phyloP scores from a whole-genome alignment of 2,329 filamentous ascomycete genomes.

The Fusarium mangiferae region DNA sequence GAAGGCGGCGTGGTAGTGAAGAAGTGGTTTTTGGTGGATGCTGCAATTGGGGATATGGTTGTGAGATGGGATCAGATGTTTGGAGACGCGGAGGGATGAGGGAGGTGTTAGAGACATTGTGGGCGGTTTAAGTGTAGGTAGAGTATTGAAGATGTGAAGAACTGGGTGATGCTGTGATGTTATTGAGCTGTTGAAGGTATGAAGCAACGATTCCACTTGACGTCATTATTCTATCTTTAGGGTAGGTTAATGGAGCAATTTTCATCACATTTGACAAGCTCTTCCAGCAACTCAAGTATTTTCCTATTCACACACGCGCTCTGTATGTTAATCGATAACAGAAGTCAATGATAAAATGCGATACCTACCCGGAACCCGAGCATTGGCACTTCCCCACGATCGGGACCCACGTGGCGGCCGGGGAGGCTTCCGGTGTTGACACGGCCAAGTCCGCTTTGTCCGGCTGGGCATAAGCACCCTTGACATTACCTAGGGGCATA shows the following conservation, averaged over 20 bases:
- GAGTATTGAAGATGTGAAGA: not conserved
- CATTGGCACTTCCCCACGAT: not conserved
- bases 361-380: not conserved
- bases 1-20: constrained; percentile 74
- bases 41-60: constrained; percentile 71
- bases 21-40: constrained; percentile 69
- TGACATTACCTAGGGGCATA: not conserved
- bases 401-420: not conserved
- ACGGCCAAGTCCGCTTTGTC: not conserved
- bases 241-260: not conserved
- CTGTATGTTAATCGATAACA: fast-evolving
- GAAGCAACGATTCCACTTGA: not conserved
- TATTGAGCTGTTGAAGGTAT: fast-evolving
- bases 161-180: fast-evolving
- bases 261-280: not conserved
- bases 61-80: constrained; percentile 68
- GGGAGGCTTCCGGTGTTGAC: not conserved
- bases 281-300: not conserved
- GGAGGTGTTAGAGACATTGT: constrained; percentile 44
- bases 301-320: fast-evolving
- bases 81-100: constrained; percentile 64
- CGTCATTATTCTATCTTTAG: not conserved
- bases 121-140: no score
- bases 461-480: not conserved
- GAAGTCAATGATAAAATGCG: not conserved